Conservation (phyloP, 2,329 filamentous ascomycete genomes). For the Madurella mycetomatis region DNA sequence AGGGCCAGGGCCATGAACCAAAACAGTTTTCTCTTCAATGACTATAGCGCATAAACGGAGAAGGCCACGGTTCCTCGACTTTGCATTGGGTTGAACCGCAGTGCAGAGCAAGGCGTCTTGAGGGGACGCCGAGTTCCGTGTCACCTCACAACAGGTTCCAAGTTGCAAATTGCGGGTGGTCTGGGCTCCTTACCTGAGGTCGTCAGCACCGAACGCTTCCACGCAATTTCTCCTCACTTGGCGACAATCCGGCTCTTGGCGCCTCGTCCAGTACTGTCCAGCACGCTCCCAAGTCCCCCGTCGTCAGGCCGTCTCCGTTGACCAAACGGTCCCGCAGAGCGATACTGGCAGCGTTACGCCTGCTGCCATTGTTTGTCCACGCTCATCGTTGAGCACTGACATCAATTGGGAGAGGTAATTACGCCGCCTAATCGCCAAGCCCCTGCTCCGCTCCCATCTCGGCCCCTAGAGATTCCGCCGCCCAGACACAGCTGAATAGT, state of each 20-base stretch:
- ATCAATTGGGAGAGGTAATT: background rate
- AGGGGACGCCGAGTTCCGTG: background rate
- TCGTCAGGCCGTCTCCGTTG: background rate
- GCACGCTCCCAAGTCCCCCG: too few species aligned
- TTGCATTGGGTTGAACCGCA: too few species aligned
- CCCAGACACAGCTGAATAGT: slow-evolving; percentile 3
- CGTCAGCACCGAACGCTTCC: background rate
- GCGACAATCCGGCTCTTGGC: background rate
- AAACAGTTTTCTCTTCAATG: too few species aligned
- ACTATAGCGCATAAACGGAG: too few species aligned
- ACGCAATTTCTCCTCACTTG: background rate
- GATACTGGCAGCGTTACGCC: background rate
- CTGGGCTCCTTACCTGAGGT: background rate
- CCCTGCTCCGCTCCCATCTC: background rate
- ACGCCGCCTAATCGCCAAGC: background rate
- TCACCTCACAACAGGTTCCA: background rate
- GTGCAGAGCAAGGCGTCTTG: slow-evolving; percentile 2
- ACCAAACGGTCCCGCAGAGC: background rate
- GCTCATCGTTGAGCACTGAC: background rate
- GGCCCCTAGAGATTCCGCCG: background rate
- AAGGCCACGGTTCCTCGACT: too few species aligned
- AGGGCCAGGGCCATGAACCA: too few species aligned
- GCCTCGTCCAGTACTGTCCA: too few species aligned
- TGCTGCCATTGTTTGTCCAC: background rate
- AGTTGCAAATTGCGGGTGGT: background rate